Evolutionary conservation across 805 yeast species (phyloP), one percentile per base, ranked within the genome.

Genomic region (Candida pseudoglaebosa): DNA sequence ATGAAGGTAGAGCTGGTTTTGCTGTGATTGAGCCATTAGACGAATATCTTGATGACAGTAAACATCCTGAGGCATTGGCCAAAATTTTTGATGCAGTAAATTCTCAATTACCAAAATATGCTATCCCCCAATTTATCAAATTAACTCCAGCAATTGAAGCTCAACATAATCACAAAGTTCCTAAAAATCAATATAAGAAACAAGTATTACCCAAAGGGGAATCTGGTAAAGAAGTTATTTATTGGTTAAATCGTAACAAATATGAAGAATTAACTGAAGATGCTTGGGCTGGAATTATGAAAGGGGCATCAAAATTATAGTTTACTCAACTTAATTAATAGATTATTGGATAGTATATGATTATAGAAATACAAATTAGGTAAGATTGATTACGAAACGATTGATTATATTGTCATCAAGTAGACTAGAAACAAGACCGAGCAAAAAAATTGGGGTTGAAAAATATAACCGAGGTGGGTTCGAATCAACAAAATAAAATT

Each of bases 1-100:
- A 90, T 54, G 98, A 90, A 61, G 98, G 98, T 28, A 75, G 96
- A 50, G 95, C 96, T 10, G 97, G 98, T 0, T 86, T 84, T 59
- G 95, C 93, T 0, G 82, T 87, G 2, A 54, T 89, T 9, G 81
- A 82, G 52, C 73, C 80, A 3, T 53, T 56, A 8, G 71, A 70
- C 12, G 66, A 59, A 8, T 48, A 55, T 16, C 38, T 43, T 24
- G 52, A 51, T 14, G 42, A 44, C 8, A 46, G 53, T 10, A 54
- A 78, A 2, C 58, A 80, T 35, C 49, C 62, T 5, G 58, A 58
- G 30, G 47, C 61, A 6, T 56, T 65, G 40, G 45, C 40, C 20
- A 56, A 52, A 41, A 51, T 69, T 18, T 55, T 54, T 39, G 36
- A 39, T 3, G 65, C 62, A 48, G 56, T 57, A 7, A 40, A 40